A percentile compares a stretch with the other conserved stretches of the same genome.
Evolutionary conservation across 225 moss, liverwort and hornwort species (phyloP).

Genomic region (Straminergon stramineum): DNA sequence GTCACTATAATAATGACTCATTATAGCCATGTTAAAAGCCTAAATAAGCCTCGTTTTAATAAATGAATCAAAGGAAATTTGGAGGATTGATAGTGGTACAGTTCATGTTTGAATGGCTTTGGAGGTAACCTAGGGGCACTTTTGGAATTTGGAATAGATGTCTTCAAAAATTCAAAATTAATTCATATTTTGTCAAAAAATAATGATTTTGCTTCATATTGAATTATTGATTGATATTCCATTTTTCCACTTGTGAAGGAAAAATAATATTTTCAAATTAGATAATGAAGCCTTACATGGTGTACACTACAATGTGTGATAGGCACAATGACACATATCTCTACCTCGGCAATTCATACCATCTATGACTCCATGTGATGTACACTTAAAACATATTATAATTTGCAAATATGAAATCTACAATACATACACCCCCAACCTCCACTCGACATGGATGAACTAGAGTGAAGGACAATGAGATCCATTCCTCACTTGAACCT

Average conservation of each 20-base stretch:
- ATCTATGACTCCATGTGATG: not conserved
- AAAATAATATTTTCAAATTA: no score
- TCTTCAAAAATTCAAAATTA: not conserved
- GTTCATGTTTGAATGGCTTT: not conserved
- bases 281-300: no score
- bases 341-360: no score
- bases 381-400: not conserved
- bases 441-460: no score
- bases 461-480: no score
- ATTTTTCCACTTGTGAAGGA: no score
- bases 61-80: not conserved
- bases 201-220: no score
- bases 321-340: not conserved
- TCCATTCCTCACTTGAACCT: no score
- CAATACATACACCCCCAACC: no score
- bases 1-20: not conserved
- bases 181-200: no score
- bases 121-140: no score
- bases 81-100: not conserved
- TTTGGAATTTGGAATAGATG: not conserved
- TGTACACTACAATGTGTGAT: not conserved
- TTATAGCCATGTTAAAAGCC: not conserved
- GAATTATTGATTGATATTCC: no score
- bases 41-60: not conserved
- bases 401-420: not conserved